phyloP scores from a whole-genome alignment of 2,329 filamentous ascomycete genomes.

The Nigrograna mackinnonii region DNA sequence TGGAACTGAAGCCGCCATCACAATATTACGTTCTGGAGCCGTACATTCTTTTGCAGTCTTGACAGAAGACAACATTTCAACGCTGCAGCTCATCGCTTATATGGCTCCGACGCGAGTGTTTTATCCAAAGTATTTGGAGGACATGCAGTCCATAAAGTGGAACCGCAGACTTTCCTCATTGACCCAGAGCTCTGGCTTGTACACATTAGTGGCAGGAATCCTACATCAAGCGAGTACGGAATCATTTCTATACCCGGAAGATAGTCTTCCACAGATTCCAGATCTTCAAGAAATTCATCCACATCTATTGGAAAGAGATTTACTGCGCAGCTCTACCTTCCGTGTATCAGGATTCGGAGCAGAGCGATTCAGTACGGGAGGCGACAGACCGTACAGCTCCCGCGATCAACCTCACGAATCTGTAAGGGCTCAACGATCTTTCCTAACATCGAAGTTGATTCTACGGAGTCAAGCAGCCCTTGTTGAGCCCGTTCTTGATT shows the following conservation, averaged over 20 bases:
- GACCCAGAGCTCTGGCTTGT: conserved; percentile 33
- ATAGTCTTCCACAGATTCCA: conserved; percentile 4
- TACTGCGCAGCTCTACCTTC: conserved; percentile 32
- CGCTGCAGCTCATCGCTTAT: conserved; percentile 28
- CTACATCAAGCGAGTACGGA: conserved; percentile 22
- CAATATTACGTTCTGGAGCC: conserved; percentile 53
- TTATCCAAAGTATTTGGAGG: conserved; percentile 46
- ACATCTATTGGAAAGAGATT: conserved; percentile 27
- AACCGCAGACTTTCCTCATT: conserved; percentile 38
- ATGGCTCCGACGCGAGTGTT: conserved; percentile 43
- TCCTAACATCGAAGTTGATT: not conserved
- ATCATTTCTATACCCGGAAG: too few species aligned
- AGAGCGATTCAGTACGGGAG: conserved; percentile 19
- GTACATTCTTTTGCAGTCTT: conserved; percentile 54
- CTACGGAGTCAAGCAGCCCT: not conserved
- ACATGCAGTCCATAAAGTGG: conserved; percentile 53
- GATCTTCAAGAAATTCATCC: conserved; percentile 6
- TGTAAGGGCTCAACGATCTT: not conserved
- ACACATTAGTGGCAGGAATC: conserved; percentile 20
- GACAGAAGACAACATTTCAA: conserved; percentile 5
- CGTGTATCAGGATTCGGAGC: conserved; percentile 13
- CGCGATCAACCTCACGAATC: not conserved
- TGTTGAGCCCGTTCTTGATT: not conserved
- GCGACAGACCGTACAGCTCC: not conserved
- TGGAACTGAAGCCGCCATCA: conserved; percentile 59